Evolutionary conservation across 2,329 filamentous ascomycete genomes (phyloP), one percentile per base, ranked within the genome.

Genomic region (Zasmidium angulare): DNA sequence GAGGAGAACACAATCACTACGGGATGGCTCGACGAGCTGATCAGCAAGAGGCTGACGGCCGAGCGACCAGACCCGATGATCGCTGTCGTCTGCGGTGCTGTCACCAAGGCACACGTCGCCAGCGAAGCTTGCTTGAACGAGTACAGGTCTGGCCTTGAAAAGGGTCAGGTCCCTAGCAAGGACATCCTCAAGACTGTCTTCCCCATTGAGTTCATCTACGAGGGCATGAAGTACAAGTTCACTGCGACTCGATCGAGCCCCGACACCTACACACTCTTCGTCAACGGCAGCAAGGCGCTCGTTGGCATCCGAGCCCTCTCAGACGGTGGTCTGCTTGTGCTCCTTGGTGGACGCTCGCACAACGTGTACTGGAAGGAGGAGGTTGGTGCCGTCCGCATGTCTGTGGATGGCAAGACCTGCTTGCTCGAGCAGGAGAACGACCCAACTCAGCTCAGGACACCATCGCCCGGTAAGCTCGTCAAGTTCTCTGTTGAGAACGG

Each of bases 281-380:
- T 98, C 83, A 99, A 99, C 75, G 95, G 95, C 60, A 98, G 95
- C 69, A 96, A 96, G 81, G 96, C 91, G 78, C 88, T 90, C 6
- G 90, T 98, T 58, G 95, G 93, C 71, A 90, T 99, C 56, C 90
- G 95, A 69, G 89, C 93, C 52, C 86, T 99, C 66, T 92, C 91
- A 66, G 95, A 99, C 70, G 95, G 95, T 75, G 95, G 95, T 75
- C 85, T 99, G 11, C 84, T 99, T 58, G 86, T 99, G 64, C 85
- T 99, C 20, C 86, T 99, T 47, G 88, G 89, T 71, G 95, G 95
- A 62, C 91, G 91, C 76, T 96, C 91, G 69, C 95, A 99, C 86
- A 99, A 95, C 73, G 88, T 98, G 63, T 99, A 99, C 86, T 99
- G 95, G 95, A 98, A 98, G 80, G 95, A 99, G 74, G 95, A 99